phyloP scores from a whole-genome alignment of 768 basidiomycete genomes.

The Mycena galopus region DNA sequence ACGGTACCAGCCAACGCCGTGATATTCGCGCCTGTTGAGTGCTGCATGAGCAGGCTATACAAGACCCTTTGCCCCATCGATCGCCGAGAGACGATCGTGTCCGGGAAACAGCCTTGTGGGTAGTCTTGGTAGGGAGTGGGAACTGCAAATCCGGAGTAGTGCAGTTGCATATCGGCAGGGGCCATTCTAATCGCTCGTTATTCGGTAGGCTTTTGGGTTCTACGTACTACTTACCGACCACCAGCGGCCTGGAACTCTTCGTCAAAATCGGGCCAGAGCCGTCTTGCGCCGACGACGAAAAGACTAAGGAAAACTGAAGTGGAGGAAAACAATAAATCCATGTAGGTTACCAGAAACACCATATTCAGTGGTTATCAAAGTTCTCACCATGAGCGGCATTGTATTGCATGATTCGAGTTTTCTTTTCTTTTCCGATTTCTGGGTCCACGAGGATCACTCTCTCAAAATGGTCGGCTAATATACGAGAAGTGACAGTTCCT shows the following conservation, averaged over 20 bases:
- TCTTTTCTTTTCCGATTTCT: too few species aligned
- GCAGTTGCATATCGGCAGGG: neutral
- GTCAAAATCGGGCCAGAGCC: slow-evolving; percentile 14
- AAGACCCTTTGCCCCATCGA: neutral
- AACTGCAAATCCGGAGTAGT: neutral
- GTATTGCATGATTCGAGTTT: neutral
- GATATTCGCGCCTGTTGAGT: neutral
- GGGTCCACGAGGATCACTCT: neutral
- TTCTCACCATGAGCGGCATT: neutral
- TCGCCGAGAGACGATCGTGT: neutral
- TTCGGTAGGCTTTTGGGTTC: too few species aligned
- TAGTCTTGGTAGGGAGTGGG: neutral
- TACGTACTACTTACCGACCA: slow-evolving; percentile 49
- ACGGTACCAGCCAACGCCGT: neutral
- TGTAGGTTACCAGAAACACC: neutral
- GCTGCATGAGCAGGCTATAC: neutral
- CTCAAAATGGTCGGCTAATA: neutral
- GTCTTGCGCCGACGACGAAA: neutral
- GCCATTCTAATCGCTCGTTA: too few species aligned
- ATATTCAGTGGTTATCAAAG: too few species aligned
- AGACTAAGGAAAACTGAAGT: neutral
- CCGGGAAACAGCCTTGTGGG: neutral
- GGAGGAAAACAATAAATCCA: too few species aligned
- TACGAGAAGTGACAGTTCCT: neutral
- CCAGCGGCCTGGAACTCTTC: neutral